These are phyloP conservation scores for Tetrapisispora namnaoensis DNA, from an alignment of 805 yeast genomes.

Conservation along the genomic window DNA sequence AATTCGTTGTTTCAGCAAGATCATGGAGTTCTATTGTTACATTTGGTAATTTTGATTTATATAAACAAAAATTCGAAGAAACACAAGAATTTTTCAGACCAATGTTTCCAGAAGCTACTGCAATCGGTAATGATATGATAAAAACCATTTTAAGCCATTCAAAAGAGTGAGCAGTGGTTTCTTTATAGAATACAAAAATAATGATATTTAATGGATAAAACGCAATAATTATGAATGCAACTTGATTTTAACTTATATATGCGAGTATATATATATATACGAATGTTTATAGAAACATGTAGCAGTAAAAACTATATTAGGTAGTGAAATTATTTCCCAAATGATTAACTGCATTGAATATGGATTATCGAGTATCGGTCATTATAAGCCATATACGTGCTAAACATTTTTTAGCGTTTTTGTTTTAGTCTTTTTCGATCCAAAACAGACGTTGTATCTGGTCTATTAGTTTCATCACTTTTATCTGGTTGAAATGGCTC, in stretches of 20 bases:
- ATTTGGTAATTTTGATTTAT: constrained; percentile 63
- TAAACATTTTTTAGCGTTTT: too few species aligned
- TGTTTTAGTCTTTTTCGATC: background rate
- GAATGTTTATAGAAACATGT: background rate
- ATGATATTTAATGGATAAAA: background rate
- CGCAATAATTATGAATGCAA: background rate
- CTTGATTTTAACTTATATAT: background rate
- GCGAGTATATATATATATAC: background rate
- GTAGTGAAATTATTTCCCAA: background rate
- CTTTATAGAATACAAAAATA: background rate
- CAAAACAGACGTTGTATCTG: background rate
- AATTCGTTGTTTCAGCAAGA: constrained; percentile 85
- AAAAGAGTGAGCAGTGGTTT: constrained; percentile 2
- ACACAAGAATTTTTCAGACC: constrained; percentile 80
- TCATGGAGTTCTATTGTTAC: constrained; percentile 75
- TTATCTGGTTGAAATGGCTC: background rate
- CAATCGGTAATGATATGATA: constrained; percentile 90
- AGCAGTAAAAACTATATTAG: background rate
- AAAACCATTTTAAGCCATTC: constrained; percentile 49
- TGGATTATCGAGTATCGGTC: too few species aligned
- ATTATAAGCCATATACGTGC: background rate
- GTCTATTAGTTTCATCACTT: background rate
- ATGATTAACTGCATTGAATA: background rate
- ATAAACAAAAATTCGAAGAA: constrained; percentile 60
- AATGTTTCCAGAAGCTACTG: constrained; percentile 81